A percentile compares a stretch with the other conserved stretches of the same genome.
Evolutionary conservation across 2,329 filamentous ascomycete species (phyloP).

Genomic region (Diatrype stigma): DNA sequence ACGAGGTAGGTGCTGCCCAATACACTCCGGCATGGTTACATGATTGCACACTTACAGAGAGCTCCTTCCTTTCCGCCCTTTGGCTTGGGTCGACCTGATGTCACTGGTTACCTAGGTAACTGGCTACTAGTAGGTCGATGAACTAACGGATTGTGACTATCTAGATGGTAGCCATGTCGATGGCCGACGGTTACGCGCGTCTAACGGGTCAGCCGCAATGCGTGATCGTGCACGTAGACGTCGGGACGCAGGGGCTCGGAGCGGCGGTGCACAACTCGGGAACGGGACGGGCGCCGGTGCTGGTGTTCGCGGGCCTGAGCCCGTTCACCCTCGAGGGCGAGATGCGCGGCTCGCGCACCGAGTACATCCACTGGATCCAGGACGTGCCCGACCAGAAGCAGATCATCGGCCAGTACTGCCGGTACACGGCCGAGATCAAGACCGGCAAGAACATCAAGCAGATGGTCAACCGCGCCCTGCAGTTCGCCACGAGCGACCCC

Average conservation of each 20-base stretch:
- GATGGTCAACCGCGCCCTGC: constrained; percentile 78
- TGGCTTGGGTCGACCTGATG: too few relatives aligned
- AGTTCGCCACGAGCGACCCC: constrained; percentile 74
- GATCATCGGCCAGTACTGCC: constrained; percentile 80
- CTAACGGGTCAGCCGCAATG: constrained; percentile 69
- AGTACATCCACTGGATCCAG: constrained; percentile 85
- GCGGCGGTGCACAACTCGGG: constrained; percentile 78
- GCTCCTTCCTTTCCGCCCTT: too few relatives aligned
- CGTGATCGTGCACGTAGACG: constrained; percentile 77
- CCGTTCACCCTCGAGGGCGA: constrained; percentile 77
- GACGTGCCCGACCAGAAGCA: constrained; percentile 78
- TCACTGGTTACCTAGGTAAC: too few relatives aligned
- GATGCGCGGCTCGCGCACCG: constrained; percentile 70
- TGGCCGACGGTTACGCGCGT: constrained; percentile 77
- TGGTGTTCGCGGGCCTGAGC: constrained; percentile 74
- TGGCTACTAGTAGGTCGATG: too few relatives aligned
- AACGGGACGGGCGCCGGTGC: constrained; percentile 66
- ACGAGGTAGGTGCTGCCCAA: constrained; percentile 55
- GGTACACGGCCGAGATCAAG: constrained; percentile 79
- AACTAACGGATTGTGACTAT: constrained; percentile 3
- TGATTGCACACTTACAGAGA: too few relatives aligned
- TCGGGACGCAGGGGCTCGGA: constrained; percentile 74
- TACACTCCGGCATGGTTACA: too few relatives aligned
- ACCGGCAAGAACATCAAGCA: constrained; percentile 83
- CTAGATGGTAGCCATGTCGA: constrained; percentile 79